Evolutionary conservation across 2,329 filamentous ascomycete species (phyloP), one percentile per base, ranked within the genome.

Genomic region (Exophiala spinifera): DNA sequence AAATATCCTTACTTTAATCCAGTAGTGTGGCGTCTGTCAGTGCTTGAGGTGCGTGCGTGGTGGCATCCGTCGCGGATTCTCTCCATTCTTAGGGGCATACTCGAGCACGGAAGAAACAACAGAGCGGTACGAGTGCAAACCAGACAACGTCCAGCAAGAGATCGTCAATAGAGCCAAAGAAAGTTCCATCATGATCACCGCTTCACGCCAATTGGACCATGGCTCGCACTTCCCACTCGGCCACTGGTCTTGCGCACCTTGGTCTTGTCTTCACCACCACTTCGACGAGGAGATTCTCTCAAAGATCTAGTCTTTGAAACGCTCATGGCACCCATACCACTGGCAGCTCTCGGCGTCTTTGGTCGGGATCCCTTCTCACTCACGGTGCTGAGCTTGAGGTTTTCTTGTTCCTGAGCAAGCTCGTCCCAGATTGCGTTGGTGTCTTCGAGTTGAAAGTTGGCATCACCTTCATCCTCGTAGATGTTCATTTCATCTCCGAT

Each of bases 231-330:
- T 11, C 72, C 74, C 42, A 77, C 67, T 17, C 75, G 71, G 15
- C 73, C 72, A 62, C 75, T 77, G 31, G 71, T 66, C 63, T 78
- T 78, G 43, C 75, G 70, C 42, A 77, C 68, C 48, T 62, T 63
- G 33, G 52, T 57, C 52, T 63, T 64, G 19, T 63, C 62, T 42
- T 65, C 63, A 28, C 57, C 63, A 14, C 60, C 62, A 46, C 55
- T 60, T n/a, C 63, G 57, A 33, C 63, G 56, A 45, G 61, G 61
- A 17, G 53, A 57, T 48, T 63, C 61, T 31, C 62, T 46, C 14
- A 58, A 46, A 15, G 59, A 55, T 53, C 63, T 56, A 20, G 59
- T 64, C 54, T 63, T 63, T 10, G 57, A 39, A 10, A 63, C 57
- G 19, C 58, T 53, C 47, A 63, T 60, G 40, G 52, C 61, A 21